A percentile compares a stretch with the other conserved stretches of the same genome.
Conservation (phyloP, 495 filamentous ascomycete species). For the Podospora fimiseda region DNA sequence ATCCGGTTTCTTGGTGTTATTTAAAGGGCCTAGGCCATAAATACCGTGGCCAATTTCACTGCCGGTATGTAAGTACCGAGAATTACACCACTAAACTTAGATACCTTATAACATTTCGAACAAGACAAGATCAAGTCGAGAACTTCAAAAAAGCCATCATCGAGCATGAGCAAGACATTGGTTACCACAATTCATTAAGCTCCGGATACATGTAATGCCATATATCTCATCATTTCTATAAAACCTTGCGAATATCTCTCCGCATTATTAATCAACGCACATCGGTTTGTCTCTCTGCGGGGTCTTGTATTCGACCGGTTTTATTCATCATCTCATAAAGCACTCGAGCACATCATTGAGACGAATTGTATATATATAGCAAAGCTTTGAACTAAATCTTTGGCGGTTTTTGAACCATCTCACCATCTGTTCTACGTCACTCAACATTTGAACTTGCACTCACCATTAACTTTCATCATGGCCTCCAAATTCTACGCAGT, state of each 20-base stretch:
- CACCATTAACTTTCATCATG: slow-evolving; percentile 25
- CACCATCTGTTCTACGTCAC: too few relatives aligned
- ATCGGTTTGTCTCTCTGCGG: slow-evolving; percentile 5
- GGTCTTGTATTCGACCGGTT: slow-evolving; percentile 5
- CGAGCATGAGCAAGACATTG: too few relatives aligned
- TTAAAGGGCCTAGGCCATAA: neutral
- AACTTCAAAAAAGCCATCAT: too few relatives aligned
- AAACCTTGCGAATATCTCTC: neutral
- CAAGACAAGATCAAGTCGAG: too few relatives aligned
- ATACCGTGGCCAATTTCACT: too few relatives aligned
- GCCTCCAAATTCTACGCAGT: slow-evolving; percentile 52
- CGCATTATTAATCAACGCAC: slow-evolving; percentile 14
- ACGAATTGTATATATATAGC: neutral
- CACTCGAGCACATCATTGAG: slow-evolving; percentile 6
- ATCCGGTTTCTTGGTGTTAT: neutral
- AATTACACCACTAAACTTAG: too few relatives aligned
- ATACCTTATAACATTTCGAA: too few relatives aligned
- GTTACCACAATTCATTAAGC: too few relatives aligned
- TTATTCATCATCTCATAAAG: slow-evolving; percentile 4
- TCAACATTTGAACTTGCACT: too few relatives aligned
- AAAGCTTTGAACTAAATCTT: neutral
- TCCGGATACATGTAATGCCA: too few relatives aligned
- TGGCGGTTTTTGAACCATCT: too few relatives aligned
- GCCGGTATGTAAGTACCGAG: too few relatives aligned
- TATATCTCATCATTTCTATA: slow-evolving; percentile 7